Evolutionary conservation across 75 land plant species (phyloP), one percentile per base, ranked within the genome.

Genomic region (Pinus albicaulis): DNA sequence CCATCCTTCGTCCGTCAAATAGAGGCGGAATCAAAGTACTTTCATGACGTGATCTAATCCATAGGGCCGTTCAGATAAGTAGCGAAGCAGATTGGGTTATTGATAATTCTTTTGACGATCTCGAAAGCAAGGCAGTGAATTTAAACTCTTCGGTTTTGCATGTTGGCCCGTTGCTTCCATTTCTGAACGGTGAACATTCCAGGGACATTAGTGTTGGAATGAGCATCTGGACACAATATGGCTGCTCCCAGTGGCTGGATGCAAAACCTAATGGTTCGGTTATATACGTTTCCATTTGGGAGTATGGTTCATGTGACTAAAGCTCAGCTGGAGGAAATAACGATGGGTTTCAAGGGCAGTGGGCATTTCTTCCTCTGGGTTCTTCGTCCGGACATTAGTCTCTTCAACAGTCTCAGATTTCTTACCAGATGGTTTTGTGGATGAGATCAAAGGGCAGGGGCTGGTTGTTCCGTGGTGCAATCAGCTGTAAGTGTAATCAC

Each of bases 361-460:
- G 25, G 55, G 0, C 79, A 77, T 74, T 19, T 55, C 20, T 59
- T 77, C 59, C 22, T 77, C 38, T 77, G 79, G 74, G 79, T 71
- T 3, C 34, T 53, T 53, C 57, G 57, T 38, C 71, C 38, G n/a
- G 71, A 38, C 20, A 38, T 66, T n/a, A 38, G 31, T 66, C 36
- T 34, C 71, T 66, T 66, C 22, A 28, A 44, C 36, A 15, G 23
- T 66, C 22, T 66, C 23, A 4, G 20, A 38, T n/a, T 19, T 8
- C 71, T 28, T 64, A 64, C 68, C 68, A 8, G 38, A 26, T 4
- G 38, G 38, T 12, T 64, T 64, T 25, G 13, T 64, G 68, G 68
- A 64, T 14, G 31, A 25, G 15, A 25, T 25, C 68, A 8, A 25
- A 64, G 15, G 19, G 34, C 68, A 64, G 68, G 68, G 68, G 68